Evolutionary conservation across 2,329 filamentous ascomycete genomes (phyloP).

Genomic region (Curvularia eragrostidis): DNA sequence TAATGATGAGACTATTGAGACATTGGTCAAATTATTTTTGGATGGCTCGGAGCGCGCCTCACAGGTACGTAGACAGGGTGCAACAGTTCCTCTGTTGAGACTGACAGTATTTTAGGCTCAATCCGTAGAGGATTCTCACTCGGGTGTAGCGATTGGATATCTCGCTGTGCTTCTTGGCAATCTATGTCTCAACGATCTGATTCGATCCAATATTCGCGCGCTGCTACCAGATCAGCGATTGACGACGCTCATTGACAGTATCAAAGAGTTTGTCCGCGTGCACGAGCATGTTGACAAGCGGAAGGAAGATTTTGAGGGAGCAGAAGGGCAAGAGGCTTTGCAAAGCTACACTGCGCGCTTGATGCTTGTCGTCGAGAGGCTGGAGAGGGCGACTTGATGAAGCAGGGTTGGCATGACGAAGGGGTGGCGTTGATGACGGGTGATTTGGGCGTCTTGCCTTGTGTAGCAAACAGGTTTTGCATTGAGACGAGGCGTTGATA

Average conservation of each 20-base stretch:
- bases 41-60: slow-evolving; percentile 69
- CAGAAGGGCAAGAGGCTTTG: slow-evolving; percentile 56
- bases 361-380: slow-evolving; percentile 58
- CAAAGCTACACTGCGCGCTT: slow-evolving; percentile 62
- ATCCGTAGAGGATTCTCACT: slow-evolving; percentile 71
- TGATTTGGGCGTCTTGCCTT: neutral
- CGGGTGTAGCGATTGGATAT: slow-evolving; percentile 86
- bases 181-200: slow-evolving; percentile 66
- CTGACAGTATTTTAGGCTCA: slow-evolving; percentile 52
- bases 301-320: slow-evolving; percentile 53
- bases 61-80: slow-evolving; percentile 63
- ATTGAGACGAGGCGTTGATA: slow-evolving; percentile 3
- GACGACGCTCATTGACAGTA: slow-evolving; percentile 60
- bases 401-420: neutral
- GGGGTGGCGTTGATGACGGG: neutral
- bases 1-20: slow-evolving; percentile 59
- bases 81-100: neutral
- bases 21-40: slow-evolving; percentile 70
- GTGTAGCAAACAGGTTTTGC: neutral
- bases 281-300: slow-evolving; percentile 64
- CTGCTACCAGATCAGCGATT: slow-evolving; percentile 58
- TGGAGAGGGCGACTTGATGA: slow-evolving; percentile 42
- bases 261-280: slow-evolving; percentile 68
- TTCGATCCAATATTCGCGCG: slow-evolving; percentile 52
- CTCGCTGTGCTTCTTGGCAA: slow-evolving; percentile 84